Evolutionary conservation across 1,284 basidiomycete genomes (phyloP).

Genomic region (Golubevia pallescens): DNA sequence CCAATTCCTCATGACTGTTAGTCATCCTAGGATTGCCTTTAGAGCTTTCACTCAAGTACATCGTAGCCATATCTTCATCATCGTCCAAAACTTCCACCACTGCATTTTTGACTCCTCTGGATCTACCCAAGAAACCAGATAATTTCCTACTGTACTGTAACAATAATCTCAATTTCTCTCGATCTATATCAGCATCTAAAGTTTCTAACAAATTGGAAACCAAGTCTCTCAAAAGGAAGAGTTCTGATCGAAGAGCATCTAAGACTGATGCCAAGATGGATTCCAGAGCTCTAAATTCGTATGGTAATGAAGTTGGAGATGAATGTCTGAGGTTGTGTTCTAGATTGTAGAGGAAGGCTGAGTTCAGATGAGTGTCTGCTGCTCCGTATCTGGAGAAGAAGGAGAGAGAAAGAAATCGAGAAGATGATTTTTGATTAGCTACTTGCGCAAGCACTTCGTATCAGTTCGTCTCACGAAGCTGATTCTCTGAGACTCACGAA

Average conservation of each 20-base stretch:
- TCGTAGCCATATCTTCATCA: constrained; percentile 49
- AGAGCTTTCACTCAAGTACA: constrained; percentile 39
- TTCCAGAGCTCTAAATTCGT: constrained; percentile 55
- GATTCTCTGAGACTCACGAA: constrained; percentile 5
- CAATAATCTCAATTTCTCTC: constrained; percentile 44
- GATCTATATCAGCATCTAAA: constrained; percentile 51
- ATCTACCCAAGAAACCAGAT: constrained; percentile 33
- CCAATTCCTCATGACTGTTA: constrained; percentile 37
- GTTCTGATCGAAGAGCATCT: constrained; percentile 45
- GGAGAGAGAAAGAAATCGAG: too few relatives aligned
- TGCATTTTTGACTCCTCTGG: constrained; percentile 36
- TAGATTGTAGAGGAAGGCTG: constrained; percentile 53
- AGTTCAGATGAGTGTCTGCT: constrained; percentile 35
- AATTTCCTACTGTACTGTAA: constrained; percentile 47
- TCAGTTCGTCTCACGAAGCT: not conserved
- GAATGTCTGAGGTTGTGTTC: constrained; percentile 37
- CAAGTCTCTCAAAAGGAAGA: constrained; percentile 34
- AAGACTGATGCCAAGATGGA: constrained; percentile 47
- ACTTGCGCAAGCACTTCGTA: too few relatives aligned
- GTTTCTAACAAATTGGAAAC: constrained; percentile 33
- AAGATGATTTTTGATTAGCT: too few relatives aligned
- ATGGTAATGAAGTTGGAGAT: constrained; percentile 27
- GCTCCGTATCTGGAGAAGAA: constrained; percentile 24
- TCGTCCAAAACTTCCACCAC: constrained; percentile 47
- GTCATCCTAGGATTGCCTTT: constrained; percentile 10